phyloP scores from a whole-genome alignment of 257 asterid genomes.

The Primulina huaijiensis region DNA sequence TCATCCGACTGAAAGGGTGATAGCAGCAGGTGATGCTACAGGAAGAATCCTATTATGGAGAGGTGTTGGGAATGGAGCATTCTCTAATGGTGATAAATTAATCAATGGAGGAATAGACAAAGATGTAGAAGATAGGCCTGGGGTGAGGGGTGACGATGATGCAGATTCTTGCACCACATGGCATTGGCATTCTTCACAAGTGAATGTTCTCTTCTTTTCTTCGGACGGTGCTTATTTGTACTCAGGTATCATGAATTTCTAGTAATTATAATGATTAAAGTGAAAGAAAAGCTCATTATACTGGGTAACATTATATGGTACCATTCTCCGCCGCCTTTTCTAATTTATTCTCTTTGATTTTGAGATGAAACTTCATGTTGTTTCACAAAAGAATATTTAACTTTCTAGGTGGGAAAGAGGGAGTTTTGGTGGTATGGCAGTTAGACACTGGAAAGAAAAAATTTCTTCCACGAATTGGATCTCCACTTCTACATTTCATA shows the following conservation, averaged over 20 bases:
- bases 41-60: constrained; percentile 96
- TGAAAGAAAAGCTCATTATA: constrained; percentile 17
- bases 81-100: constrained; percentile 30
- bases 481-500: constrained; percentile 64
- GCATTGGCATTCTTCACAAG: constrained; percentile 97
- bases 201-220: constrained; percentile 80
- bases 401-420: constrained; percentile 85
- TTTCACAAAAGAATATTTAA: constrained; percentile 9
- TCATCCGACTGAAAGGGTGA: constrained; percentile 80
- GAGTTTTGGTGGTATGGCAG: constrained; percentile 97
- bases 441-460: constrained; percentile 86
- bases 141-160: constrained; percentile 71
- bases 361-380: constrained; percentile 13
- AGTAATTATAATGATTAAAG: constrained; percentile 4
- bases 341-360: constrained; percentile 6
- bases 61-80: constrained; percentile 59
- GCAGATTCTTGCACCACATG: constrained; percentile 89
- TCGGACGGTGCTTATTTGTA: constrained; percentile 89
- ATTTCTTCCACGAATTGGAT: constrained; percentile 84
- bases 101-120: constrained; percentile 31
- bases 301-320: constrained; percentile 10
- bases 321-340: constrained; percentile 1
- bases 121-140: constrained; percentile 69
- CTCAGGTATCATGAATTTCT: constrained; percentile 60
- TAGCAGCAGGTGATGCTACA: constrained; percentile 90